Conservation (phyloP, 495 filamentous ascomycete genomes). For the Neurospora sp. region DNA sequence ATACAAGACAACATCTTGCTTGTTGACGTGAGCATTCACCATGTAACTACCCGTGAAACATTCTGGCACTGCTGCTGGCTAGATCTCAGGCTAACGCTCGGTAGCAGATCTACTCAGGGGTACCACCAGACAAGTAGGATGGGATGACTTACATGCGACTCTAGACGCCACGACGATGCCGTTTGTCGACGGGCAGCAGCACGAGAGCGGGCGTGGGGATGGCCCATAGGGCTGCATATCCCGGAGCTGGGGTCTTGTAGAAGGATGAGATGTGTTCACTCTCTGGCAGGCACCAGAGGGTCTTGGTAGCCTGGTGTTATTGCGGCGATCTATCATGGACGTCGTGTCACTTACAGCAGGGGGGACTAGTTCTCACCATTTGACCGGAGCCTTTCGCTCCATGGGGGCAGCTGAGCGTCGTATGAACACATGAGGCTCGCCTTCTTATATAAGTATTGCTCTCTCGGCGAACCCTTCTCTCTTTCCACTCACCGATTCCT, state of each 20-base stretch:
- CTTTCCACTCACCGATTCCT: neutral
- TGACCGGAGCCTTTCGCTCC: neutral
- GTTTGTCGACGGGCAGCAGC: neutral
- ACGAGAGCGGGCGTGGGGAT: neutral
- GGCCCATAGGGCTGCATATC: neutral
- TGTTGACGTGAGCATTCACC: neutral
- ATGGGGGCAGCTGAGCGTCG: neutral
- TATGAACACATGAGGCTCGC: neutral
- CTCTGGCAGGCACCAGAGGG: neutral
- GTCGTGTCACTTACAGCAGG: neutral
- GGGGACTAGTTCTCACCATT: neutral
- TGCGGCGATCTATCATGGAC: neutral
- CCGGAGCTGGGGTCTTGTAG: neutral
- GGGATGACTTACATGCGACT: neutral
- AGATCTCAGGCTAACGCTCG: neutral
- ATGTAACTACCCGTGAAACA: neutral
- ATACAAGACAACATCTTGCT: neutral
- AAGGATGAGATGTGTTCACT: neutral
- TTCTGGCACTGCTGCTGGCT: neutral
- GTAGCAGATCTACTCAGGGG: neutral
- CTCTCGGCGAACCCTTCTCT: neutral
- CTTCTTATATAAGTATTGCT: neutral
- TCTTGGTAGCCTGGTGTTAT: neutral
- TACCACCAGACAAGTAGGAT: neutral
- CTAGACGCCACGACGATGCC: neutral